These are phyloP conservation scores for Neurospora sp. DNA, from an alignment of 495 filamentous ascomycete species.

Conservation along the genomic window DNA sequence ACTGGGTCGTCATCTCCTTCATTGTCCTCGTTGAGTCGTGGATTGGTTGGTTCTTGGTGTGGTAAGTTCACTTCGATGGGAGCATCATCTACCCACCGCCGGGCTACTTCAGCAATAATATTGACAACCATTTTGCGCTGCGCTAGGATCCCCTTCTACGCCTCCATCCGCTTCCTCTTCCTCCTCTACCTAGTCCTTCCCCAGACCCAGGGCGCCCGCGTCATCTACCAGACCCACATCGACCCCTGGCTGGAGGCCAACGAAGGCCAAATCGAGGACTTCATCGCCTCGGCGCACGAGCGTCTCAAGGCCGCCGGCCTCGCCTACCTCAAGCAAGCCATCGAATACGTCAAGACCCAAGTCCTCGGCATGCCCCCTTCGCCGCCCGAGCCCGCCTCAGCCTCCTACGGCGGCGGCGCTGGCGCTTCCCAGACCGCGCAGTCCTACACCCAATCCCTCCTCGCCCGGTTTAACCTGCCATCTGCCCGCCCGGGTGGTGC, in stretches of 20 bases:
- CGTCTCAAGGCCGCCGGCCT: conserved; percentile 68
- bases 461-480: conserved; percentile 80
- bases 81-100: background rate
- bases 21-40: conserved; percentile 77
- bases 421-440: conserved; percentile 34
- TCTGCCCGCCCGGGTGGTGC: conserved; percentile 25
- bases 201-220: conserved; percentile 80
- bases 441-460: conserved; percentile 67
- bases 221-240: conserved; percentile 75
- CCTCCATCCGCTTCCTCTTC: conserved; percentile 78
- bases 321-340: conserved; percentile 65
- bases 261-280: conserved; percentile 79
- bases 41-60: conserved; percentile 74
- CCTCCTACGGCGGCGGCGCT: conserved; percentile 25
- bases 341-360: conserved; percentile 66
- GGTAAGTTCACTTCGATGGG: conserved; percentile 36
- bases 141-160: conserved; percentile 81
- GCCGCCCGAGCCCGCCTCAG: conserved; percentile 28
- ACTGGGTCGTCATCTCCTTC: conserved; percentile 88
- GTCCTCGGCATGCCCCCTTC: conserved; percentile 57
- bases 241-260: conserved; percentile 83
- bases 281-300: conserved; percentile 77
- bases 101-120: background rate
- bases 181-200: conserved; percentile 96
- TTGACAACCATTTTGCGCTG: background rate